phyloP scores from a whole-genome alignment of 2,329 filamentous ascomycete genomes.

The Colletotrichum sp. region DNA sequence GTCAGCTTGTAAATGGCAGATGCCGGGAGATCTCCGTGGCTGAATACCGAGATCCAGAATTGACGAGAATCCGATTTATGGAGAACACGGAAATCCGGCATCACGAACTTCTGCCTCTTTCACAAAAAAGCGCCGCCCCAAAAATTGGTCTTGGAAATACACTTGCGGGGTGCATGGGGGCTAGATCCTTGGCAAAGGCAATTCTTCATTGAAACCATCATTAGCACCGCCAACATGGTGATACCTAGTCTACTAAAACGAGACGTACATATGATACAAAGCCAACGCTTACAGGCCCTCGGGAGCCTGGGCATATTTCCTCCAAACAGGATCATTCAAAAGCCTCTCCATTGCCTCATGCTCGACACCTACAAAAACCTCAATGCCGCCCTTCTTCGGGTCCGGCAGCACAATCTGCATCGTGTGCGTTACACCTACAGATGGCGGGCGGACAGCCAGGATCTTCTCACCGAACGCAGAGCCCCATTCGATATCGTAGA shows the following conservation, averaged over 20 bases:
- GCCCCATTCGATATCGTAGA: conserved; percentile 41
- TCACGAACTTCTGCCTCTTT: not conserved
- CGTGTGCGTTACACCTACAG: conserved; percentile 36
- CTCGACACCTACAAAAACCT: conserved; percentile 38
- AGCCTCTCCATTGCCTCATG: conserved; percentile 30
- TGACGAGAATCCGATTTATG: not conserved
- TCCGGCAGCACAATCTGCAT: conserved; percentile 34
- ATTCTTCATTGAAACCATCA: not conserved
- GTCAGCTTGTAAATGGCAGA: not conserved
- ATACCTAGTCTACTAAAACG: not conserved
- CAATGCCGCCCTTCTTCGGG: conserved; percentile 35
- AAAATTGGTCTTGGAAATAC: not conserved
- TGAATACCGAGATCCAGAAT: not conserved
- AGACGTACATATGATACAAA: not conserved
- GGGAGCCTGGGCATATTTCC: not conserved
- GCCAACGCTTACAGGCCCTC: not conserved
- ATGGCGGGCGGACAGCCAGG: conserved; percentile 33
- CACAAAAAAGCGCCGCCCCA: not conserved
- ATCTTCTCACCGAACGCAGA: conserved; percentile 29
- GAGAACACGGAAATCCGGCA: not conserved
- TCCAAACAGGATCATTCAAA: conserved; percentile 31
- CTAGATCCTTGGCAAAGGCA: not conserved
- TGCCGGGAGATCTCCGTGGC: conserved; percentile 17
- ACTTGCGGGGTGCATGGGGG: not conserved
- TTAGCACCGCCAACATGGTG: not conserved